Percentiles rank a stretch among this genome's conserved stretches.
phyloP scores from a whole-genome alignment of 2,329 filamentous ascomycete genomes.

The Lachnellula arida region DNA sequence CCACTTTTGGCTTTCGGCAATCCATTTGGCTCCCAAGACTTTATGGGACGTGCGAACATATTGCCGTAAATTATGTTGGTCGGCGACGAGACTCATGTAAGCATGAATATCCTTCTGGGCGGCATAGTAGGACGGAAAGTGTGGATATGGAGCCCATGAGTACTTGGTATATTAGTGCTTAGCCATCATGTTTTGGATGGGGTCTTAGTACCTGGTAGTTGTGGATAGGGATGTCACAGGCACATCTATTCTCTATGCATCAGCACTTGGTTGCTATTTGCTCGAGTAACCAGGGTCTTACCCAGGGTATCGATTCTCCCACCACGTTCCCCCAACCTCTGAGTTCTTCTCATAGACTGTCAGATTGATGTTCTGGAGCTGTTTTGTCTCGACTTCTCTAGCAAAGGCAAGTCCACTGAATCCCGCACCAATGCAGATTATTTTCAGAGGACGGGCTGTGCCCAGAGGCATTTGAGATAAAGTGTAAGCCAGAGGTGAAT shows the following conservation, averaged over 20 bases:
- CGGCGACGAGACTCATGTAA: constrained; percentile 59
- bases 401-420: constrained; percentile 30
- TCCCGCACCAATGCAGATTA: constrained; percentile 7
- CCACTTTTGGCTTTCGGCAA: constrained; percentile 49
- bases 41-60: constrained; percentile 49
- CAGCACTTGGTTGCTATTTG: too few species aligned
- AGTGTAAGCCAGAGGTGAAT: too few species aligned
- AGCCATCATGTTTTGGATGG: too few species aligned
- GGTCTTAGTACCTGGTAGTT: too few species aligned
- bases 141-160: constrained; percentile 36
- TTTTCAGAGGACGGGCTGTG: background rate
- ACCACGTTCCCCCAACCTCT: constrained; percentile 47
- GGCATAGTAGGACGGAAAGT: constrained; percentile 65
- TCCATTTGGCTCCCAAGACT: constrained; percentile 55
- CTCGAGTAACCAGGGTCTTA: background rate
- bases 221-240: too few species aligned
- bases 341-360: constrained; percentile 49
- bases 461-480: too few species aligned
- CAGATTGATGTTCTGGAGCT: constrained; percentile 30
- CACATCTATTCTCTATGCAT: too few species aligned
- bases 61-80: constrained; percentile 59
- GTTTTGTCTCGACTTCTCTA: constrained; percentile 25
- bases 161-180: constrained; percentile 37
- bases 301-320: constrained; percentile 38
- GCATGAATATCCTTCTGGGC: constrained; percentile 60